Conservation (phyloP, 1,284 basidiomycete genomes). For the Porphyrellus sp. region DNA sequence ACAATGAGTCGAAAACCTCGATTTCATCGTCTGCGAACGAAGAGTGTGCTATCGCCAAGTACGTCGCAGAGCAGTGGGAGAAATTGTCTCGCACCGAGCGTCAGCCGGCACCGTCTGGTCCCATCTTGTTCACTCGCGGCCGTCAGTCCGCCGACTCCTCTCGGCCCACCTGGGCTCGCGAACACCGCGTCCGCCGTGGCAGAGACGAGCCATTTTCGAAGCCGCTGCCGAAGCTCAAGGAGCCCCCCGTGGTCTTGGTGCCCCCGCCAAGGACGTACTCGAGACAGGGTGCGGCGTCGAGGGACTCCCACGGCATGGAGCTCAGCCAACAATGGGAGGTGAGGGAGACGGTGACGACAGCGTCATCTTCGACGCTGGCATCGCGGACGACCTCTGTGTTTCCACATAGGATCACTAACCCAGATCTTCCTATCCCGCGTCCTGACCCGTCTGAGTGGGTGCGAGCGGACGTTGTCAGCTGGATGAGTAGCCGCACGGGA, state of each 20-base stretch:
- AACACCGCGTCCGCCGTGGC: slow-evolving; percentile 46
- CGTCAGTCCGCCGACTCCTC: slow-evolving; percentile 22
- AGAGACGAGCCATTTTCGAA: slow-evolving; percentile 43
- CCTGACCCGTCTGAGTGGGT: slow-evolving; percentile 55
- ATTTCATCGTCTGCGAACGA: slow-evolving; percentile 9
- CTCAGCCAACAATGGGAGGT: slow-evolving; percentile 1
- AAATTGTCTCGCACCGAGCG: slow-evolving; percentile 23
- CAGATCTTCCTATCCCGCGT: slow-evolving; percentile 55
- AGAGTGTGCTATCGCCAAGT: slow-evolving; percentile 27
- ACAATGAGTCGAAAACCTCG: slow-evolving; percentile 9
- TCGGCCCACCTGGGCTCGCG: slow-evolving; percentile 48
- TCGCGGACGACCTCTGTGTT: slow-evolving; percentile 29
- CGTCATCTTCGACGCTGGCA: slow-evolving; percentile 3
- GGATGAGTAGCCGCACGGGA: slow-evolving; percentile 21
- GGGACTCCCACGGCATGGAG: slow-evolving; percentile 3
- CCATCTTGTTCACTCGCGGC: slow-evolving; percentile 18
- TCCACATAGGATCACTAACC: slow-evolving; percentile 43
- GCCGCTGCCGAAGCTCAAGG: slow-evolving; percentile 10
- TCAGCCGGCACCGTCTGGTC: slow-evolving; percentile 15
- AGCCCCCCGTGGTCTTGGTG: slow-evolving; percentile 1
- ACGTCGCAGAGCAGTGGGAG: slow-evolving; percentile 33
- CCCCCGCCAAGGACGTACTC: slow-evolving; percentile 22
- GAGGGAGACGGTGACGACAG: not conserved
- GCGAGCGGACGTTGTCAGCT: slow-evolving; percentile 41
- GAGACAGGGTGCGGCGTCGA: slow-evolving; percentile 3